Evolutionary conservation across 2,329 filamentous ascomycete genomes (phyloP), one percentile per base, ranked within the genome.

Genomic region (Lasiodiplodia theobromae): DNA sequence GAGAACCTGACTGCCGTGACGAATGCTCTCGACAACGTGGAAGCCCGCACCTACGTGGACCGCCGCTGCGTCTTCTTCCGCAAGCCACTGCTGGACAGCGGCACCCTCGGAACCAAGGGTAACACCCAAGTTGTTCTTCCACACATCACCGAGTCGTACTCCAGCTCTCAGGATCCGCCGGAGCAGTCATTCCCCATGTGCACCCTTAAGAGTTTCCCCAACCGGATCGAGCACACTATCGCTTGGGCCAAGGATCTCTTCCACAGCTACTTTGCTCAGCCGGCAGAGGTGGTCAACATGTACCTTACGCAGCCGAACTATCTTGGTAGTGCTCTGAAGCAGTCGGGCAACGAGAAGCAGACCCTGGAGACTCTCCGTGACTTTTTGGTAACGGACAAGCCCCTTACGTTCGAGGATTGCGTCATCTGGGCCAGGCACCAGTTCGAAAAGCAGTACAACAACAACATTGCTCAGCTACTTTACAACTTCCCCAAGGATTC

Each of bases 151-250:
- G 96, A 99, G 81, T 98, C 96, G 0, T 99, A 99, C 84, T 97
- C 96, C 0, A 93, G 91, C 75, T 98, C 96, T 23, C 95, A 97
- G 79, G 96, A 99, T 79, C 96, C 96, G 1, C 96, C 96, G 0
- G 96, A 99, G 86, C 94, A 97, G 83, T 97, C 96, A 0, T 98
- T 99, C 86, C 96, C 96, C 0, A 98, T 98, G 94, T 99, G 96
- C 81, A 98, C 96, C 5, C 87, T 99, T 71, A 89, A 93, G 77
- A 97, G 94, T 81, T 99, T 99, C 86, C 96, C 96, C 69, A 99
- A 99, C 86, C 91, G 91, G 76, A 99, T 99, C 75, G 94, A 99
- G 82, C 96, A 99, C 81, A 98, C 96, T 0, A 99, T 99, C 79
- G 96, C 96, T 2, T 99, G 96, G 96, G 91, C 94, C 49, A 93